These are phyloP conservation scores for Phytophthora foliorum DNA, from an alignment of 352 stramenopile species.

Conservation along the genomic window DNA sequence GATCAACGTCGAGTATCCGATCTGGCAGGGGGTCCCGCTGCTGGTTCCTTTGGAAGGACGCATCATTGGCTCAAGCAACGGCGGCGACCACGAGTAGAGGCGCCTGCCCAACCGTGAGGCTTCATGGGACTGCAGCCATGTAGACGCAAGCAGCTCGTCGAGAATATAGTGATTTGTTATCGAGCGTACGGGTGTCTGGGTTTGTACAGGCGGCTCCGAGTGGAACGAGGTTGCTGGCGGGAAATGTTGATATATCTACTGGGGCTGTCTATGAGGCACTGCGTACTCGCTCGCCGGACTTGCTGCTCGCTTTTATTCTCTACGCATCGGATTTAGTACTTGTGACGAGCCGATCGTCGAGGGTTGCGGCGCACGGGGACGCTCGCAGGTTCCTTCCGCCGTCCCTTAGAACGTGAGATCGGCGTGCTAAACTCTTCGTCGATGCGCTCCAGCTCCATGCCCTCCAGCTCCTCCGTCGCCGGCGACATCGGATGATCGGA, in stretches of 20 bases:
- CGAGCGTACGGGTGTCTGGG: background rate
- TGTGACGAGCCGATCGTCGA: conserved; percentile 67
- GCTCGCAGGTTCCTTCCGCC: conserved; percentile 68
- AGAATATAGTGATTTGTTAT: conserved; percentile 28
- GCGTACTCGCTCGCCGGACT: conserved; percentile 6
- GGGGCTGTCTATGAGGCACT: conserved; percentile 16
- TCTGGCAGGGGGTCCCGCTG: conserved; percentile 73
- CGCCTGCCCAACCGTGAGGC: too few species aligned
- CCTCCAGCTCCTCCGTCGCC: conserved; percentile 70
- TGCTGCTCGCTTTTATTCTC: conserved; percentile 22
- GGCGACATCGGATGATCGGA: conserved; percentile 51
- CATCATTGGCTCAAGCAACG: conserved; percentile 59
- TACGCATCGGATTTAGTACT: conserved; percentile 58
- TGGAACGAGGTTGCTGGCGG: conserved; percentile 3
- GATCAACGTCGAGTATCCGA: conserved; percentile 89
- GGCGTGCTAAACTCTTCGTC: conserved; percentile 88
- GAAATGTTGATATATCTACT: conserved; percentile 29
- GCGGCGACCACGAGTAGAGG: conserved; percentile 24
- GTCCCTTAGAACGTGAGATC: conserved; percentile 55
- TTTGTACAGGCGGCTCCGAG: conserved; percentile 2
- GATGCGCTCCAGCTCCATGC: conserved; percentile 80
- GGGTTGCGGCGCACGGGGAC: conserved; percentile 80
- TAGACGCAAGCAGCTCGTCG: background rate
- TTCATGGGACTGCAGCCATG: background rate
- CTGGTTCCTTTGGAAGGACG: conserved; percentile 82